phyloP scores from a whole-genome alignment of 108 stramenopile species.

The Cylindrotheca closterium region DNA sequence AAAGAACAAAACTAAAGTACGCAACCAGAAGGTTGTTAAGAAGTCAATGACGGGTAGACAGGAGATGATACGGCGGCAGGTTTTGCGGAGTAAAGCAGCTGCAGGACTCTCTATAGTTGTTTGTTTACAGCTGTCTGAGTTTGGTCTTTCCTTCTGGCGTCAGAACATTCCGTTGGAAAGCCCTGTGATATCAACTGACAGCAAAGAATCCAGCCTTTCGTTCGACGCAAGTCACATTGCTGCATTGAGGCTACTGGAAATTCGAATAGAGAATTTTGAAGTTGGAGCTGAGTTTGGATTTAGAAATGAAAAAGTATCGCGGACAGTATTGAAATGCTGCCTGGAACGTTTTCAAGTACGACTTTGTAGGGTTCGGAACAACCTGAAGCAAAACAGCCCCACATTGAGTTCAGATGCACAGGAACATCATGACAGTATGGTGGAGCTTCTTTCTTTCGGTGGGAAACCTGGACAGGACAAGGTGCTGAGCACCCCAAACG shows the following conservation, averaged over 20 bases:
- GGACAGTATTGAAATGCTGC: constrained; percentile 37
- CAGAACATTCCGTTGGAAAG: constrained; percentile 37
- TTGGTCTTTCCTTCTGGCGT: constrained; percentile 30
- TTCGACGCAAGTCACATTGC: constrained; percentile 3
- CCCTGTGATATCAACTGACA: constrained; percentile 17
- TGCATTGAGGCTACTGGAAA: constrained; percentile 20
- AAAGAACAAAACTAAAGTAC: too few relatives aligned
- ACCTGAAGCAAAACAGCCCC: neutral
- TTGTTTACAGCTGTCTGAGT: constrained; percentile 24
- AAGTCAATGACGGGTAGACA: constrained; percentile 25
- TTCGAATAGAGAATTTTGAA: constrained; percentile 30
- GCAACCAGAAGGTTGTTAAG: too few relatives aligned
- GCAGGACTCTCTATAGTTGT: constrained; percentile 32
- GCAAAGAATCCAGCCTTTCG: neutral
- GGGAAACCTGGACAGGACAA: constrained; percentile 18
- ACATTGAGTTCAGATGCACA: neutral
- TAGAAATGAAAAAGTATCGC: constrained; percentile 11
- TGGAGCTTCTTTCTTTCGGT: constrained; percentile 26
- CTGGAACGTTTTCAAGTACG: constrained; percentile 18
- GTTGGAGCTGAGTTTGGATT: constrained; percentile 38
- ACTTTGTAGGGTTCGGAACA: constrained; percentile 25
- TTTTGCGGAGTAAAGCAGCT: constrained; percentile 30
- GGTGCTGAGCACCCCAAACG: constrained; percentile 16
- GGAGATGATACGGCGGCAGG: constrained; percentile 25
- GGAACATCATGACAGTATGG: constrained; percentile 5